Evolutionary conservation across 805 yeast genomes (phyloP).

Genomic region (Monosporozyma siamensis): DNA sequence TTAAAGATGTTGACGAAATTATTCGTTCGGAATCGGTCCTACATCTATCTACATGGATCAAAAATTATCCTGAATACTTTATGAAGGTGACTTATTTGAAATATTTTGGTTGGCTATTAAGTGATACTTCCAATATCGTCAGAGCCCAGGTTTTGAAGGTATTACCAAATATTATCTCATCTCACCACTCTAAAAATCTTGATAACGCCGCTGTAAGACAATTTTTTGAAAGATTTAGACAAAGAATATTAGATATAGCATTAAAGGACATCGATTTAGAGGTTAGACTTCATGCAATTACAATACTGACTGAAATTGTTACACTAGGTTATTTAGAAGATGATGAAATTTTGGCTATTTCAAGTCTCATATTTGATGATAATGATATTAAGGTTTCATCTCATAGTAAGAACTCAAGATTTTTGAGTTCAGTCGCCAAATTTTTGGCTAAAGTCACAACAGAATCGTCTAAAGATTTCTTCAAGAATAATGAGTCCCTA

Average conservation of each 20-base stretch:
- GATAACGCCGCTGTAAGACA: slow-evolving; percentile 58
- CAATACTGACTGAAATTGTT: slow-evolving; percentile 46
- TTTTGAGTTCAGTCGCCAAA: slow-evolving; percentile 42
- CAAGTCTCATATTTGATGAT: slow-evolving; percentile 36
- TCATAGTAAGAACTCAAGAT: slow-evolving; percentile 27
- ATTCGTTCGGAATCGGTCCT: slow-evolving; percentile 64
- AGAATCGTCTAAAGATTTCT: slow-evolving; percentile 31
- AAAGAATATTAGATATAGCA: slow-evolving; percentile 56
- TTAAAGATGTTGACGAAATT: slow-evolving; percentile 65
- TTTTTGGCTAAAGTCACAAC: slow-evolving; percentile 40
- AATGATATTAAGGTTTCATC: slow-evolving; percentile 27
- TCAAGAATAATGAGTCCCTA: slow-evolving; percentile 26
- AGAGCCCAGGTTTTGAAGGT: slow-evolving; percentile 55
- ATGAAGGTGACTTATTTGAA: slow-evolving; percentile 61
- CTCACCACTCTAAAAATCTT: slow-evolving; percentile 25
- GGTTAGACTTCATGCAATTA: slow-evolving; percentile 44
- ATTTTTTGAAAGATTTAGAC: slow-evolving; percentile 66
- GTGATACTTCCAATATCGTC: slow-evolving; percentile 57
- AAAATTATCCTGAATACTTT: slow-evolving; percentile 58
- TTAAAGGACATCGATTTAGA: slow-evolving; percentile 44
- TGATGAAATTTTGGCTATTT: slow-evolving; percentile 39
- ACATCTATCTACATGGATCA: slow-evolving; percentile 62
- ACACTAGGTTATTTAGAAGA: slow-evolving; percentile 57
- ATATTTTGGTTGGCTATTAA: slow-evolving; percentile 75
- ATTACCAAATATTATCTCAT: slow-evolving; percentile 36